These are phyloP conservation scores for Microdochium bolleyi DNA, from an alignment of 2,329 filamentous ascomycete genomes.

Conservation along the genomic window DNA sequence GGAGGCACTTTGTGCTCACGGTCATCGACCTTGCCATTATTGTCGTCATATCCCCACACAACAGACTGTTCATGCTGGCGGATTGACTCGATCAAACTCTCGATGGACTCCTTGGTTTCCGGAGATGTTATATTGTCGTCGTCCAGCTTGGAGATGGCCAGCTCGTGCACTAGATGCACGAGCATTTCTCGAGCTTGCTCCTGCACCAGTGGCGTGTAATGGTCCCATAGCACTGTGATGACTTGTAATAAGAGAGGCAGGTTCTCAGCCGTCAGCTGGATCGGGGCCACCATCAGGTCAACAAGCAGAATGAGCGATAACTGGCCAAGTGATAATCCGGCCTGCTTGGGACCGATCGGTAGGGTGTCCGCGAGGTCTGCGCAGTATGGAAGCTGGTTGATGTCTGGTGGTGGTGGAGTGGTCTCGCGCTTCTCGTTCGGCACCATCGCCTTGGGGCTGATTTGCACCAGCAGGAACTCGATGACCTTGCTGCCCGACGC, in stretches of 20 bases:
- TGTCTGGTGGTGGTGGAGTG: constrained; percentile 63
- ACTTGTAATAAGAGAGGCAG: constrained; percentile 85
- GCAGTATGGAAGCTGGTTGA: constrained; percentile 73
- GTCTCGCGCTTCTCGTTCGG: constrained; percentile 73
- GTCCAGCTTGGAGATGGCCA: constrained; percentile 76
- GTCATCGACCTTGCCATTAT: constrained; percentile 68
- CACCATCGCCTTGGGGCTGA: constrained; percentile 95
- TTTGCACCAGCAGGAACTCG: constrained; percentile 85
- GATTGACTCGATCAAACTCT: constrained; percentile 81
- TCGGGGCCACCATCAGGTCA: constrained; percentile 89
- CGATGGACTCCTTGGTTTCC: constrained; percentile 64
- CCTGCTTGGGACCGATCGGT: constrained; percentile 83
- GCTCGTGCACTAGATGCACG: constrained; percentile 91
- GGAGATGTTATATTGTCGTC: constrained; percentile 41
- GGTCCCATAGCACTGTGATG: constrained; percentile 91
- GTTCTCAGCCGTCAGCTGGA: constrained; percentile 70
- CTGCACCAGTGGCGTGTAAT: constrained; percentile 90
- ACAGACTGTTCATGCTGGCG: constrained; percentile 77
- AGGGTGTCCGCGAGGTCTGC: constrained; percentile 74
- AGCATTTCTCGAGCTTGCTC: constrained; percentile 97
- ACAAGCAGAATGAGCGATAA: constrained; percentile 89
- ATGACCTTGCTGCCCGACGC: constrained; percentile 81
- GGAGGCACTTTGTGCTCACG: constrained; percentile 74
- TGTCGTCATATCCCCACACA: constrained; percentile 92
- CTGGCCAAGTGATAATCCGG: constrained; percentile 87